A percentile compares a stretch with the other conserved stretches of the same genome.
Conservation (phyloP, 768 basidiomycete genomes). For the Cystobasidium ongulense region DNA sequence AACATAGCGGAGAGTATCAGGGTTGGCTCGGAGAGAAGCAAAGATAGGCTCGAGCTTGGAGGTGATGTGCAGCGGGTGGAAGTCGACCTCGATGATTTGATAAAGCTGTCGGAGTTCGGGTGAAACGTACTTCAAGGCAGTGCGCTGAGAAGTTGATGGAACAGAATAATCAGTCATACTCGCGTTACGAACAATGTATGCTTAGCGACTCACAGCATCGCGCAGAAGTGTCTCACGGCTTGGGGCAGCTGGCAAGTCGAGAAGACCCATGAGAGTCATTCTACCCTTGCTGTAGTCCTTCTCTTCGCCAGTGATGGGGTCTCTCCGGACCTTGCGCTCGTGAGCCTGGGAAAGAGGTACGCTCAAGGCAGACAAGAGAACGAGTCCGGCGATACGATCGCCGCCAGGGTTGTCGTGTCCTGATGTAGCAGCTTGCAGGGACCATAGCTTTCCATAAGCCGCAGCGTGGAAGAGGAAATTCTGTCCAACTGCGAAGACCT, state of each 20-base stretch:
- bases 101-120: slow-evolving; percentile 71
- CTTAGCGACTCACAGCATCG: slow-evolving; percentile 72
- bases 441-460: slow-evolving; percentile 73
- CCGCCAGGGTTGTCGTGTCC: slow-evolving; percentile 70
- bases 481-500: slow-evolving; percentile 90
- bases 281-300: slow-evolving; percentile 68
- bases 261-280: slow-evolving; percentile 50
- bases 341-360: slow-evolving; percentile 63
- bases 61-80: slow-evolving; percentile 83
- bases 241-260: slow-evolving; percentile 74
- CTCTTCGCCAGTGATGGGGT: slow-evolving; percentile 49
- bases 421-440: slow-evolving; percentile 55
- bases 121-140: slow-evolving; percentile 66
- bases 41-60: slow-evolving; percentile 69
- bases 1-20: slow-evolving; percentile 60
- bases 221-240: slow-evolving; percentile 75
- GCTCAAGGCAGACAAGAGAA: slow-evolving; percentile 82
- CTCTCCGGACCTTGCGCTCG: slow-evolving; percentile 1
- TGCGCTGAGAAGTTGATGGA: slow-evolving; percentile 51
- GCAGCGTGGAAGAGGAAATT: slow-evolving; percentile 94
- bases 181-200: too few relatives aligned
- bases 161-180: slow-evolving; percentile 33
- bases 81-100: slow-evolving; percentile 74
- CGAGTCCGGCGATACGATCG: slow-evolving; percentile 74
- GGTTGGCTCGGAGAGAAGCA: slow-evolving; percentile 50